Conservation (phyloP, 163 green algal genomes). For the Chlorella variabilis region DNA sequence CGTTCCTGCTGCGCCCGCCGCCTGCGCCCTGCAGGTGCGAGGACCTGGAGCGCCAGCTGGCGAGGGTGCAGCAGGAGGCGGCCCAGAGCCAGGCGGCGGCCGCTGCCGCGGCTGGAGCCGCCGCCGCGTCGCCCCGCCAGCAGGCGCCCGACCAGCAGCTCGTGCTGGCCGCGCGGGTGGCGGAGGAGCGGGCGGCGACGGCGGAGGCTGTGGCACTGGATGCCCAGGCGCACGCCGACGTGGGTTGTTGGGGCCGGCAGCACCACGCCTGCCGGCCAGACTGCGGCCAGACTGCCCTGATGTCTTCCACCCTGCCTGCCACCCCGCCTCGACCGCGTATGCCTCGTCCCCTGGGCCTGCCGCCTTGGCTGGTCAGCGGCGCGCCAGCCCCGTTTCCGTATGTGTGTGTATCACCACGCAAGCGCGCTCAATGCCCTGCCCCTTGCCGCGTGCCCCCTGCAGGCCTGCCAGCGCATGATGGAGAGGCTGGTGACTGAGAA, state of each 20-base stretch:
- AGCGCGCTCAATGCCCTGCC: no score
- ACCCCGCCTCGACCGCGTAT: no score
- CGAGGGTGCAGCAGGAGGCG: conserved; percentile 7
- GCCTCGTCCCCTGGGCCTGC: no score
- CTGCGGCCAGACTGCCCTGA: no score
- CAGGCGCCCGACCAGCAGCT: conserved; percentile 3
- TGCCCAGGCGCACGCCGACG: conserved; percentile 16
- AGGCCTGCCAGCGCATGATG: conserved; percentile 35
- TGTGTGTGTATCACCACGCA: no score
- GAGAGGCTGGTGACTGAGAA: conserved; percentile 46
- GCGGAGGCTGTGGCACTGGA: conserved; percentile 32
- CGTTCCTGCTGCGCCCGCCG: neutral
- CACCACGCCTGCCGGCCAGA: no score
- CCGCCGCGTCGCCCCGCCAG: neutral
- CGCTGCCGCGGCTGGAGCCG: neutral
- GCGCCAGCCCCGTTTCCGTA: no score
- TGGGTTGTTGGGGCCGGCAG: neutral
- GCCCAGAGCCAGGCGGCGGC: conserved; percentile 34
- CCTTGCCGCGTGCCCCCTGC: neutral
- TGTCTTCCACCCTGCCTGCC: no score
- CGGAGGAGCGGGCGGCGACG: conserved; percentile 26
- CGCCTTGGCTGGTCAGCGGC: no score
- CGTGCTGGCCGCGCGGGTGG: neutral
- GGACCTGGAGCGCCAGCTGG: conserved; percentile 43
- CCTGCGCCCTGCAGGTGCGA: conserved; percentile 14